Conservation (phyloP, 2,329 filamentous ascomycete species). For the Verticillium klebahnii region DNA sequence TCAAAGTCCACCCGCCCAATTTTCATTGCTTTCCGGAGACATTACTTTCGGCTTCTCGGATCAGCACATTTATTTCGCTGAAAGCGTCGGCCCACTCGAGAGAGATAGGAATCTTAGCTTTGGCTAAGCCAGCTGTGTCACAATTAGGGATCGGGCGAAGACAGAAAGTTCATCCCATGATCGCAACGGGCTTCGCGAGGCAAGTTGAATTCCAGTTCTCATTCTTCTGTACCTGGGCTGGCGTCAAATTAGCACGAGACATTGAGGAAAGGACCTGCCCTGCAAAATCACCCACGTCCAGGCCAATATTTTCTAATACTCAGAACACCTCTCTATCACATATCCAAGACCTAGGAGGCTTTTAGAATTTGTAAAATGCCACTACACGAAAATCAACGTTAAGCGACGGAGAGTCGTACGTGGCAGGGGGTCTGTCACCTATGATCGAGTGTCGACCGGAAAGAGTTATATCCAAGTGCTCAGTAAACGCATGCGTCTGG, state of each 20-base stretch:
- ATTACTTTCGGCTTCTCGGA: background rate
- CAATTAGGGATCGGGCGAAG: too few species aligned
- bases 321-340: too few species aligned
- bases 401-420: background rate
- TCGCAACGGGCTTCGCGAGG: background rate
- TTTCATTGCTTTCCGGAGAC: background rate
- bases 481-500: background rate
- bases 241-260: background rate
- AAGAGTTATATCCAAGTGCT: background rate
- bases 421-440: background rate
- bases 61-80: background rate
- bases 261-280: too few species aligned
- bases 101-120: background rate
- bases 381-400: background rate
- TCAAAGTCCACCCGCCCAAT: background rate
- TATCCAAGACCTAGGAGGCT: background rate
- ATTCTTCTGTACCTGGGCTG: background rate
- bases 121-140: too few species aligned
- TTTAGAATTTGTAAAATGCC: background rate
- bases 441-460: background rate
- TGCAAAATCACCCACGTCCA: background rate
- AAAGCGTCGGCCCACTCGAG: background rate
- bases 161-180: too few species aligned
- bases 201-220: background rate
- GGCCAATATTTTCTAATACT: too few species aligned